These are phyloP conservation scores for carrot (Daucus carota) DNA, from an alignment of 129 eudicot species.

Conservation along the genomic window DH1_v3.0 NC_030385.2:42612001-42612500, in stretches of 20 bases:
- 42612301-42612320: not conserved
- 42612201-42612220: conserved; percentile 6
- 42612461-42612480: conserved; percentile 69
- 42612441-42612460: conserved; percentile 85
- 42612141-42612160: conserved; percentile 77
- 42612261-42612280: conserved; percentile 36
- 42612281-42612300: conserved; percentile 30
- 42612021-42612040: conserved; percentile 55
- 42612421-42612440: conserved; percentile 52
- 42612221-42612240: conserved; percentile 58
- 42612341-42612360: not conserved
- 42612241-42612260: conserved; percentile 34
- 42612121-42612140: conserved; percentile 79
- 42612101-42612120: conserved; percentile 69
- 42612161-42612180: not conserved
- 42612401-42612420: not conserved
- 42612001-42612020: conserved; percentile 6
- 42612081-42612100: conserved; percentile 73
- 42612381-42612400: not conserved
- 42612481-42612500: conserved; percentile 65
- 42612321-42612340: conserved; percentile 19
- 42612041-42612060: conserved; percentile 53
- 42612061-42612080: conserved; percentile 83
- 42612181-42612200: not conserved
- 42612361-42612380: not conserved